Percentiles rank a stretch among this genome's conserved stretches.
Evolutionary conservation across 1,139 yeast species (phyloP).

Genomic region (Ogataea hybrid): DNA sequence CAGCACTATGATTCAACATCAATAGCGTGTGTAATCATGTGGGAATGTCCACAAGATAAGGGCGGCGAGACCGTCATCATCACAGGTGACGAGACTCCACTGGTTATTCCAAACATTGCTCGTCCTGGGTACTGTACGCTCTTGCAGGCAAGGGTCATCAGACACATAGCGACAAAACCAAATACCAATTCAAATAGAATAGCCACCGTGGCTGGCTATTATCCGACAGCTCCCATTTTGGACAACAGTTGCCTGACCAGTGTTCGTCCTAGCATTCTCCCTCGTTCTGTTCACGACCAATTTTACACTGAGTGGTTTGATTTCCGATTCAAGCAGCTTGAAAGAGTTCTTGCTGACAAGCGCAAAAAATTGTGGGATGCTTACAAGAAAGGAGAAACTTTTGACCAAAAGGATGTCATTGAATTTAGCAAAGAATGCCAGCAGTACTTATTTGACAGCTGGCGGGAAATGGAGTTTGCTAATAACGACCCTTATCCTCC

Average conservation of each 20-base stretch:
- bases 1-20: conserved; percentile 38
- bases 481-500: conserved; percentile 31
- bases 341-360: conserved; percentile 33
- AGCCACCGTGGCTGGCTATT: conserved; percentile 29
- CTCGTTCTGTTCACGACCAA: conserved; percentile 34
- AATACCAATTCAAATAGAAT: conserved; percentile 35
- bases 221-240: conserved; percentile 33
- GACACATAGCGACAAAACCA: conserved; percentile 38
- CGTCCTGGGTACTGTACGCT: conserved; percentile 36
- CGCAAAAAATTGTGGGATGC: conserved; percentile 23
- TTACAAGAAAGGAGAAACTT: conserved; percentile 21
- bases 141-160: conserved; percentile 37
- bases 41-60: conserved; percentile 33
- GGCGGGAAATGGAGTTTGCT: conserved; percentile 32
- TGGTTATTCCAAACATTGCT: conserved; percentile 34
- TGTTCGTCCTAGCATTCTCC: conserved; percentile 37
- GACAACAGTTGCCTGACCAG: conserved; percentile 38
- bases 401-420: conserved; percentile 27
- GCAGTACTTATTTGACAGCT: conserved; percentile 25
- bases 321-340: conserved; percentile 37
- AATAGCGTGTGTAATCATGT: conserved; percentile 36
- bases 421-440: conserved; percentile 26
- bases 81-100: conserved; percentile 33
- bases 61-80: conserved; percentile 38
- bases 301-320: conserved; percentile 38